Evolutionary conservation across 106 monocot genomes (phyloP), one percentile per base, ranked within the genome.

Genomic region (Vanilla planifolia): DNA sequence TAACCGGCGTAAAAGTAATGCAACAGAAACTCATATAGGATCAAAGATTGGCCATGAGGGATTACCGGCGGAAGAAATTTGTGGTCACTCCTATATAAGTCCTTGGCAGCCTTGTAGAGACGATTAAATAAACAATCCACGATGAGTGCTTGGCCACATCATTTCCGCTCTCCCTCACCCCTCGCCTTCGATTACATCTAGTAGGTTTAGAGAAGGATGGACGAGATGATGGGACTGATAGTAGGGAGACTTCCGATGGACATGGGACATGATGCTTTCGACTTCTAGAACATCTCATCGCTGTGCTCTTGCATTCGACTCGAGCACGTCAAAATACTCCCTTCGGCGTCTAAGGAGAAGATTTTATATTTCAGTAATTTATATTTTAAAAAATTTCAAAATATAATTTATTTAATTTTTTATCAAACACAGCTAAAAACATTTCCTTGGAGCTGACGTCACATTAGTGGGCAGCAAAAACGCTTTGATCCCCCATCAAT

Each of bases 71-170:
- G 35, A 63, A 30, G 79, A 83, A 72, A 34, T 83, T 67, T 27
- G 83, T 88, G 67, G 83, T 88, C 67, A 88, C 83, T 8, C 87
- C 87, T 29, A 88, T 79, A 53, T 88, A 88, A 22, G 87, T 83
- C 44, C 48, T 75, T 10, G 69, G 76, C 73, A 79, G 20, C 8
- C 52, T 48, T 1, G 83, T 69, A 1, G 86, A 87, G 14, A 76
- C 50, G 66, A 83, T 82, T 15, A 87, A 73, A 48, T 87, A 87
- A 19, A 87, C 79, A 13, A 69, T 75, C 86, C 86, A 87, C 34
- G 67, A 19, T 9, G 28, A 15, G 51, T 29, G 13, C 52, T 29
- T 48, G 48, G 23, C 48, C 10, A 25, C 7, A 9, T 24, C 21
- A 11, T 48, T 20, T 7, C 22, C 20, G 2, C 1, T 9, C 50